phyloP scores from a whole-genome alignment of 2,329 filamentous ascomycete species.

The Rhinocladiella mackenziei region DNA sequence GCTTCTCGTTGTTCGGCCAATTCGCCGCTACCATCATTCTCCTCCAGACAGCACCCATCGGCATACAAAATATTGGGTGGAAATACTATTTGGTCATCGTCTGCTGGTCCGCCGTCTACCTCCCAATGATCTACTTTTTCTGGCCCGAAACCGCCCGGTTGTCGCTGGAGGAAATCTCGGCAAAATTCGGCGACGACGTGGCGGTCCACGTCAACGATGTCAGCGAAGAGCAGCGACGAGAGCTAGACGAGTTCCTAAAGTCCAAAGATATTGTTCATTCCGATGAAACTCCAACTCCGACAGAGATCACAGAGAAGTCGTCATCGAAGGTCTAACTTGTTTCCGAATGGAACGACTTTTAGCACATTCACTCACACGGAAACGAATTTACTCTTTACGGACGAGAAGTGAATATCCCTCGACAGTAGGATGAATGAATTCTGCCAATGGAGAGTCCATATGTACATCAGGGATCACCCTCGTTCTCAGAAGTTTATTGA shows the following conservation, averaged over 20 bases:
- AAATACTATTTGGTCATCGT: slow-evolving; percentile 45
- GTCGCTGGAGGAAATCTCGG: slow-evolving; percentile 46
- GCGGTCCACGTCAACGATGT: slow-evolving; percentile 46
- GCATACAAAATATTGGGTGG: slow-evolving; percentile 46
- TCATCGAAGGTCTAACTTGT: no score
- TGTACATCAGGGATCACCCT: no score
- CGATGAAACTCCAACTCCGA: neutral
- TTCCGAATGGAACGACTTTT: no score
- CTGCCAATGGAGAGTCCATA: no score
- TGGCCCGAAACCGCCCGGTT: slow-evolving; percentile 38
- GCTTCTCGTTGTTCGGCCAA: slow-evolving; percentile 50
- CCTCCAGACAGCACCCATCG: slow-evolving; percentile 44
- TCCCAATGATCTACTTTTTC: slow-evolving; percentile 37
- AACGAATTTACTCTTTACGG: no score
- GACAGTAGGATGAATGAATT: no score
- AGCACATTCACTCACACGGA: no score
- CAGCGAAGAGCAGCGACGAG: slow-evolving; percentile 37
- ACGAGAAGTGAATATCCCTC: no score
- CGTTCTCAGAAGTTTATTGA: no score
- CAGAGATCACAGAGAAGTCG: slow-evolving; percentile 9
- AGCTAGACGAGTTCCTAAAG: slow-evolving; percentile 22
- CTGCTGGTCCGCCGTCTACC: slow-evolving; percentile 37
- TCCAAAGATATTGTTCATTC: slow-evolving; percentile 16
- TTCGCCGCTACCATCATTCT: slow-evolving; percentile 49
- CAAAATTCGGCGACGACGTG: slow-evolving; percentile 50